Conservation (phyloP, 345 rosid species). For the Eucalyptus pauciflora region DNA sequence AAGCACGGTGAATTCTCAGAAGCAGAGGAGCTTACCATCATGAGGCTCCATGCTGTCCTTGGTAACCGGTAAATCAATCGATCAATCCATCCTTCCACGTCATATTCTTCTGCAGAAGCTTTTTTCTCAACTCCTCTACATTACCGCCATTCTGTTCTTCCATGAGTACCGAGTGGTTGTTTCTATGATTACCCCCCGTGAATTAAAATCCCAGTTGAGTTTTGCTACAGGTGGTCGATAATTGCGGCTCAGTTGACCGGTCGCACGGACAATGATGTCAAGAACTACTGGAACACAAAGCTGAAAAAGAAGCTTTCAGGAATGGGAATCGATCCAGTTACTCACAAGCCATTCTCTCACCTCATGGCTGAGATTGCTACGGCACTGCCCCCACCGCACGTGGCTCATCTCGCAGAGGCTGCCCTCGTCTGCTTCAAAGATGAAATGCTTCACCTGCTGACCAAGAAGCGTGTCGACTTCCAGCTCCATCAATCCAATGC, state of each 20-base stretch:
- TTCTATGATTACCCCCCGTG: neutral
- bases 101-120: neutral
- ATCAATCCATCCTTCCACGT: neutral
- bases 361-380: conserved; percentile 97
- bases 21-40: conserved; percentile 77
- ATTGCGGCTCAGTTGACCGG: conserved; percentile 95
- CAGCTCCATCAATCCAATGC: conserved; percentile 42
- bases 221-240: conserved; percentile 62
- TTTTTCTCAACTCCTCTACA: neutral
- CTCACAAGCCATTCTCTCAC: conserved; percentile 99
- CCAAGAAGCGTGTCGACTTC: conserved; percentile 79
- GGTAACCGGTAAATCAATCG: conserved; percentile 49
- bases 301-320: conserved; percentile 92
- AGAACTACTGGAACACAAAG: conserved; percentile 94
- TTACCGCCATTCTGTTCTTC: neutral
- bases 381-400: conserved; percentile 85
- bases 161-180: neutral
- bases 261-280: conserved; percentile 86
- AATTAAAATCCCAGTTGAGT: neutral
- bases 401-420: conserved; percentile 89
- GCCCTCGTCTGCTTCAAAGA: conserved; percentile 96
- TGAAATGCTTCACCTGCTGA: conserved; percentile 95
- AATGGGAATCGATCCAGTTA: conserved; percentile 89
- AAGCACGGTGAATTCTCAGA: conserved; percentile 71
- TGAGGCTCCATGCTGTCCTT: conserved; percentile 79